These are phyloP conservation scores for Boletus edulis DNA, from an alignment of 768 basidiomycete genomes.

Conservation along the genomic window DNA sequence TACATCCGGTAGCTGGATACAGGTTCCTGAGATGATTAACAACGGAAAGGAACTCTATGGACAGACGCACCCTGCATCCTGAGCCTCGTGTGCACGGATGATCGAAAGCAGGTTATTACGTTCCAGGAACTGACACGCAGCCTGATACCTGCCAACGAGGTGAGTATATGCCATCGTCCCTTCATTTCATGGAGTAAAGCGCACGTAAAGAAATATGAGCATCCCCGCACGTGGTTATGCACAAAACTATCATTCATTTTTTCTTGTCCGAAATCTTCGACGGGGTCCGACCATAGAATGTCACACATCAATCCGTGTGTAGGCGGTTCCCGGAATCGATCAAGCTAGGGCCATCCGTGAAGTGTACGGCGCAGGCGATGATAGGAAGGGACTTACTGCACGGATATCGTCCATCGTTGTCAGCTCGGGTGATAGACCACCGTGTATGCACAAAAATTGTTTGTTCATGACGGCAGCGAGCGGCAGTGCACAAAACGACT, in stretches of 20 bases:
- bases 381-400: slow-evolving; percentile 47
- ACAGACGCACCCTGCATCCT: slow-evolving; percentile 85
- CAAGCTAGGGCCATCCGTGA: slow-evolving; percentile 55
- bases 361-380: neutral
- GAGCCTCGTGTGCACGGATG: slow-evolving; percentile 97
- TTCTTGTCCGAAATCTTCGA: slow-evolving; percentile 96
- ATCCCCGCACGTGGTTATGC: slow-evolving; percentile 96
- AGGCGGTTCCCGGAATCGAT: slow-evolving; percentile 97
- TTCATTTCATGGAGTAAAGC: slow-evolving; percentile 15
- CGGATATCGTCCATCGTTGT: slow-evolving; percentile 95
- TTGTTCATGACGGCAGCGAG: slow-evolving; percentile 99
- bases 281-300: slow-evolving; percentile 96
- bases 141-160: slow-evolving; percentile 68
- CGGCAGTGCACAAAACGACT: slow-evolving; percentile 93
- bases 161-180: neutral
- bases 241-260: slow-evolving; percentile 88
- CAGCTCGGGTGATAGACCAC: slow-evolving; percentile 93
- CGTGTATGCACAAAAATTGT: slow-evolving; percentile 98
- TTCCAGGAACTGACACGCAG: slow-evolving; percentile 96
- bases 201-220: slow-evolving; percentile 92
- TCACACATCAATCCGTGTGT: slow-evolving; percentile 98
- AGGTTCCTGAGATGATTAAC: neutral
- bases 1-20: slow-evolving; percentile 89
- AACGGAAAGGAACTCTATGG: neutral
- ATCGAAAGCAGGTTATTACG: slow-evolving; percentile 95